Conservation (phyloP, 495 filamentous ascomycete species). For the Hypomontagnella monticulosa region DNA sequence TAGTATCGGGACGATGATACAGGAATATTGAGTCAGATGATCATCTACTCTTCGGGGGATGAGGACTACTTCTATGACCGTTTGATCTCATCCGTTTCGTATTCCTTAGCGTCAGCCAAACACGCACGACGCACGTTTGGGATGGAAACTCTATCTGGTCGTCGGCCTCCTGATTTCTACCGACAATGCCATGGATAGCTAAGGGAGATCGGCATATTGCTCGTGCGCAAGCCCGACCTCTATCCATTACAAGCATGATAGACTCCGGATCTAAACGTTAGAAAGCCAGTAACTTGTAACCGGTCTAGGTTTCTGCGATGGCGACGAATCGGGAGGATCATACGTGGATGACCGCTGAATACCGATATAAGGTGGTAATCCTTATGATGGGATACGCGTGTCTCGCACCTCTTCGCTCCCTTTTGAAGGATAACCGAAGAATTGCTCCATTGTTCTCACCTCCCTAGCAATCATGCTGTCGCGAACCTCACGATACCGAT, state of each 20-base stretch:
- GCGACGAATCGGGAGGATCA: background rate
- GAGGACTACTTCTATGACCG: constrained; percentile 23
- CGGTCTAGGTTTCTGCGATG: constrained; percentile 26
- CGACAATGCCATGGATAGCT: background rate
- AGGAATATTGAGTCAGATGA: constrained; percentile 8
- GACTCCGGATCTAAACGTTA: constrained; percentile 28
- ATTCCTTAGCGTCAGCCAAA: background rate
- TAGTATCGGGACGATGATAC: background rate
- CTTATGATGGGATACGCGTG: constrained; percentile 26
- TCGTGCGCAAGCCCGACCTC: constrained; percentile 10
- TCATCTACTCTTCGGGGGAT: background rate
- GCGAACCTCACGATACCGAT: constrained; percentile 17
- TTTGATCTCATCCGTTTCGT: constrained; percentile 29
- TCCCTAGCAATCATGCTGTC: constrained; percentile 4
- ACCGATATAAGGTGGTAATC: constrained; percentile 33
- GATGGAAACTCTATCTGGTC: constrained; percentile 24
- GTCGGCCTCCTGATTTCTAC: constrained; percentile 1
- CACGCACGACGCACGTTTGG: constrained; percentile 28
- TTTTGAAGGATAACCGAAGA: constrained; percentile 7
- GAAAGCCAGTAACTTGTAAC: constrained; percentile 1
- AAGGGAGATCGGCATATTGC: constrained; percentile 8
- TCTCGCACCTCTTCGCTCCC: constrained; percentile 5
- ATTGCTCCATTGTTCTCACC: background rate
- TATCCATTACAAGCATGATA: constrained; percentile 22
- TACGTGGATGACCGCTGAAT: background rate